phyloP scores from a whole-genome alignment of 352 stramenopile genomes.

The Globisporangium paroecandrum region DNA sequence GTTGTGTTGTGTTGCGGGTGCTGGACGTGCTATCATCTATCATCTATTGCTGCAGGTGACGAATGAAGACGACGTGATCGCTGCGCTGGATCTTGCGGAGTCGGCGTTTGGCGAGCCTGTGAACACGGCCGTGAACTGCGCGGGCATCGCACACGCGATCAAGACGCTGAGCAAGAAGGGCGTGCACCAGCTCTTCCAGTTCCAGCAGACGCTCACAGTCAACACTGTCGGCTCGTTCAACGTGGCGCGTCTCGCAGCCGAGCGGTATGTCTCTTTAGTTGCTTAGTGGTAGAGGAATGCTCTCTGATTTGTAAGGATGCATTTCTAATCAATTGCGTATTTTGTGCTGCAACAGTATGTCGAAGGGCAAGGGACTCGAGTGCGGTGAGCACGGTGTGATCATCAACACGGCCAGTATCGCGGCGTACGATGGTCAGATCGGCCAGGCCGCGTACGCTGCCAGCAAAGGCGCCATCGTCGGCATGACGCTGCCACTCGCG shows the following conservation, averaged over 20 bases:
- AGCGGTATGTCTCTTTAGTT: conserved; percentile 56
- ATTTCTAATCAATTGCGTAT: conserved; percentile 1
- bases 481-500: conserved; percentile 96
- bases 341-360: conserved; percentile 60
- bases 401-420: conserved; percentile 98
- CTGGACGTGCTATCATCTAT: neutral
- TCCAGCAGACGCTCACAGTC: conserved; percentile 93
- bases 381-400: conserved; percentile 94
- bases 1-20: neutral
- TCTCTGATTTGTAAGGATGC: neutral
- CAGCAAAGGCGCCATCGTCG: conserved; percentile 95
- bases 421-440: conserved; percentile 97
- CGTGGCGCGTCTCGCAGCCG: conserved; percentile 91
- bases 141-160: conserved; percentile 90
- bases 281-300: neutral
- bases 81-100: conserved; percentile 90
- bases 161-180: conserved; percentile 93
- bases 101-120: conserved; percentile 89
- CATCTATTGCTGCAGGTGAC: conserved; percentile 68
- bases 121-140: conserved; percentile 95
- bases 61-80: conserved; percentile 85
- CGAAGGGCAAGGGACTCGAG: conserved; percentile 56
- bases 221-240: conserved; percentile 99
- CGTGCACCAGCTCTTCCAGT: conserved; percentile 90
- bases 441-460: conserved; percentile 96